Percentiles rank a stretch among this genome's conserved stretches.
phyloP scores from a whole-genome alignment of 2,329 filamentous ascomycete genomes.

The Ophiostoma angusticollis region DNA sequence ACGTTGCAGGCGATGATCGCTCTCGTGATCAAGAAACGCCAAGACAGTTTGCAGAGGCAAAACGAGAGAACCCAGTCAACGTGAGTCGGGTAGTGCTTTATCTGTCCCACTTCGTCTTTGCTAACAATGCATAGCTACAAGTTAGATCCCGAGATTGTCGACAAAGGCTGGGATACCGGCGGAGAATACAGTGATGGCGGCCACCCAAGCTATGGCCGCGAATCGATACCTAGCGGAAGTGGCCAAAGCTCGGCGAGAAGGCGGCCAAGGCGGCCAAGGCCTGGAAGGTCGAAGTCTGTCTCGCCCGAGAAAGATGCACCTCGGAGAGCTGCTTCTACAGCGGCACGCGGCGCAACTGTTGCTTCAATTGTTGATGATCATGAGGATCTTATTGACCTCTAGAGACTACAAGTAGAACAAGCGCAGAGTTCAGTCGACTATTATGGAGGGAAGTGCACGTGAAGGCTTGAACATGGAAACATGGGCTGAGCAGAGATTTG shows the following conservation, averaged over 20 bases:
- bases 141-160: not conserved
- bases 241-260: too few relatives aligned
- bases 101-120: not conserved
- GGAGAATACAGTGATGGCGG: conserved; percentile 23
- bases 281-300: too few relatives aligned
- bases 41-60: conserved; percentile 15
- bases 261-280: too few relatives aligned
- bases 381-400: conserved; percentile 6
- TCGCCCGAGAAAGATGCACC: not conserved
- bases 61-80: not conserved
- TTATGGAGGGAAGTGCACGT: not conserved
- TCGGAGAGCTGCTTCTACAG: not conserved
- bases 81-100: not conserved
- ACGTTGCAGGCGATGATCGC: conserved; percentile 62
- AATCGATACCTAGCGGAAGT: too few relatives aligned
- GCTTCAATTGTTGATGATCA: not conserved
- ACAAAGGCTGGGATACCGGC: conserved; percentile 20
- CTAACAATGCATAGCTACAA: not conserved
- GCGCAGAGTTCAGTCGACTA: not conserved
- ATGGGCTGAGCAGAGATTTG: not conserved
- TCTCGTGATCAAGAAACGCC: conserved; percentile 32
- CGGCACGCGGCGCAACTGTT: not conserved
- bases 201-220: not conserved
- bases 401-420: not conserved
- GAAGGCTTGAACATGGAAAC: too few relatives aligned